Evolutionary conservation across 2,329 filamentous ascomycete genomes (phyloP), one percentile per base, ranked within the genome.

Genomic region (Cladosporium oxysporum): DNA sequence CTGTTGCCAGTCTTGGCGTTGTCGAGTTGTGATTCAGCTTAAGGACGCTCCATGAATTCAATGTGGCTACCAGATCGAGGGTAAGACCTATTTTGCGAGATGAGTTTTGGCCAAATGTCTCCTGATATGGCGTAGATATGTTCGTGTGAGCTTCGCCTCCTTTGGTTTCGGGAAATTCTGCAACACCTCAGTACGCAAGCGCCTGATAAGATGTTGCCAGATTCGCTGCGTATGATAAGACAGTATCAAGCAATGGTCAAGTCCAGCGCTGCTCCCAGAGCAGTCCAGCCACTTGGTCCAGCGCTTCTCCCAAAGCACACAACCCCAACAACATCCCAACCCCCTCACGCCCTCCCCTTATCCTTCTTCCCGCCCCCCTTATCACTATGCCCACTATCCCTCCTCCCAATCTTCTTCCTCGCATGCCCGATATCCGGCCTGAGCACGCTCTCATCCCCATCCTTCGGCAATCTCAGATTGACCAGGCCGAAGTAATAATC

Each of bases 401-500:
- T 72, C 70, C 75, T 76, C 67, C 74, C 61, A 76, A 70, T 77
- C 78, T 28, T 64, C 62, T 52, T 66, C 61, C 58, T 41, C 33
- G 23, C 37, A 41, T 41, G 35, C 66, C 16, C 74, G 41, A 26
- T n/a, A 11, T 55, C 52, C 52, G 52, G 52, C 52, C 52, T 55
- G 11, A 33, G 3, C 11, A 52, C 28, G 21, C 73, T 72, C 18
- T 74, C 70, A 31, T 78, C 77, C 18, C 74, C 69, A 66, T 92
- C 88, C 49, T 79, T 79, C 0, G 91, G 90, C 5, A 91, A 78
- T 26, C 82, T 85, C 66, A 92, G 76, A 64, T 88, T 85, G 41
- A 93, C 88, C 44, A 93, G 81, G 66, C 86, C 83, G 78, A 90
- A 93, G 75, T 90, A 93, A 78, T 93, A 92, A 77, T 92, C 89